These are phyloP conservation scores for Amanita thiersii DNA, from an alignment of 768 basidiomycete species.

Conservation along the genomic window DNA sequence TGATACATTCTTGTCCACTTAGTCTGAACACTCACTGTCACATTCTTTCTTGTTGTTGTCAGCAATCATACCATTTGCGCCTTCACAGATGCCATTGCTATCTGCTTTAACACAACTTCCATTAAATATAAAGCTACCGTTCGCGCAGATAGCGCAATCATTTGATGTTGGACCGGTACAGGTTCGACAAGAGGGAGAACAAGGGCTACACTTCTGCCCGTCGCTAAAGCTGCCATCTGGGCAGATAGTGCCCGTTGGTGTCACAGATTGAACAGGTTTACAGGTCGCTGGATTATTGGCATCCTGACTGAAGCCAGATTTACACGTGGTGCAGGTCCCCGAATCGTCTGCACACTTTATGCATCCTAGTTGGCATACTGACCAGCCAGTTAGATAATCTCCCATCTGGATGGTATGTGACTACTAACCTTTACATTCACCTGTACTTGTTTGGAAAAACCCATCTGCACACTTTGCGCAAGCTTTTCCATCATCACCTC, in stretches of 20 bases:
- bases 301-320: conserved; percentile 59
- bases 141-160: conserved; percentile 63
- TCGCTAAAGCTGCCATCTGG: conserved; percentile 57
- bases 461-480: conserved; percentile 71
- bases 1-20: not conserved
- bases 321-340: conserved; percentile 69
- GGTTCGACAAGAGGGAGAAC: conserved; percentile 60
- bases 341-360: conserved; percentile 55
- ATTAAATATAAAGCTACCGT: conserved; percentile 53
- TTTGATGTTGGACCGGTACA: conserved; percentile 64
- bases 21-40: conserved; percentile 49
- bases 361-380: conserved; percentile 73
- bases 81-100: conserved; percentile 64
- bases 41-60: conserved; percentile 81
- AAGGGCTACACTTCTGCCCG: conserved; percentile 43
- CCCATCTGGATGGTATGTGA: conserved; percentile 4
- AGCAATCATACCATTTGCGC: conserved; percentile 56
- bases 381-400: conserved; percentile 6
- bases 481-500: conserved; percentile 60
- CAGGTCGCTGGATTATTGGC: conserved; percentile 64
- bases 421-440: conserved; percentile 62
- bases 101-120: conserved; percentile 65
- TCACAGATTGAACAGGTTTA: conserved; percentile 39
- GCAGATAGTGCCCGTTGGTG: conserved; percentile 47
- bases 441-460: conserved; percentile 63